A percentile compares a stretch with the other conserved stretches of the same genome.
phyloP scores from a whole-genome alignment of 139 green algal genomes.

The Chlorella sp. region DNA sequence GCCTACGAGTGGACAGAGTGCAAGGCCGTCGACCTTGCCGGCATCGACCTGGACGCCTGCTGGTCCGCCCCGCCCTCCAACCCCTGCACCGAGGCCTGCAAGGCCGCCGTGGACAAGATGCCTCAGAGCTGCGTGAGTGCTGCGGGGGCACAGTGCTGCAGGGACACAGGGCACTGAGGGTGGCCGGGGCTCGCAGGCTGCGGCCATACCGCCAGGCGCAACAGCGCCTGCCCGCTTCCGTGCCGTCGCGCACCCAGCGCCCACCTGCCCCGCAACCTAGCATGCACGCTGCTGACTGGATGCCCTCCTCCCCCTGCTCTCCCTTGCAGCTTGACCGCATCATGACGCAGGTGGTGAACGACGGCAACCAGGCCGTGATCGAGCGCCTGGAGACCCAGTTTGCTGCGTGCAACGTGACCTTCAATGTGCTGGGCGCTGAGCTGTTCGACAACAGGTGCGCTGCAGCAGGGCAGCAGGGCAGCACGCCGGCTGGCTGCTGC shows the following conservation, averaged over 20 bases:
- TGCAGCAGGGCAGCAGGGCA: too few species aligned
- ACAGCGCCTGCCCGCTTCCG: too few species aligned
- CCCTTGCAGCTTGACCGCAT: background rate
- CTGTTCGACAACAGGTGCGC: too few species aligned
- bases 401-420: background rate
- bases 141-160: too few species aligned
- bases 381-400: background rate
- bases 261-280: too few species aligned
- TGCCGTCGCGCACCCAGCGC: too few species aligned
- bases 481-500: too few species aligned
- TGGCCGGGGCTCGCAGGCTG: too few species aligned
- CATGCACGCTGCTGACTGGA: too few species aligned
- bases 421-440: background rate
- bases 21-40: background rate
- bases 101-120: background rate
- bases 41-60: background rate
- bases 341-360: background rate
- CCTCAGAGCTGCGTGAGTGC: background rate
- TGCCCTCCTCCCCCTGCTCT: background rate
- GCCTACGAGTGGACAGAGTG: background rate
- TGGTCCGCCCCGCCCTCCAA: background rate
- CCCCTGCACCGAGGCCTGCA: constrained; percentile 1
- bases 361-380: background rate
- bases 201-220: too few species aligned
- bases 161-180: too few species aligned